Conservation (phyloP, 495 filamentous ascomycete species). For the Aspergillus leporis region DNA sequence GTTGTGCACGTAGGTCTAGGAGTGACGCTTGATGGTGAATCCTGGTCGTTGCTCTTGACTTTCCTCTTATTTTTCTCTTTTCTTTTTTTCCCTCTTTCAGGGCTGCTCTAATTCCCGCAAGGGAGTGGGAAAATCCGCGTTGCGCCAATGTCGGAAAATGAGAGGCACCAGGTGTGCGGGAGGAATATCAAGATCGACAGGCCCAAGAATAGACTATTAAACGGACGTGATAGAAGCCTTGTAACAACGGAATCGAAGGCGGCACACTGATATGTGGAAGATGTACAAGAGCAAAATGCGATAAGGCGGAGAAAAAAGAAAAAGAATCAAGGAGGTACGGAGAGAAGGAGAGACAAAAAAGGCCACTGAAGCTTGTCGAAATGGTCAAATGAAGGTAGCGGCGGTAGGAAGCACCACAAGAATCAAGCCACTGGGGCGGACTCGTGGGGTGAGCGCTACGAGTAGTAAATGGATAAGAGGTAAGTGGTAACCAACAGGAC, state of each 20-base stretch:
- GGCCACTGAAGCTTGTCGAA: slow-evolving; percentile 13
- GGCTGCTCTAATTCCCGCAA: slow-evolving; percentile 20
- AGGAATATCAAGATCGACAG: slow-evolving; percentile 28
- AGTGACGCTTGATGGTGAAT: neutral
- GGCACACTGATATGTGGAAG: slow-evolving; percentile 3
- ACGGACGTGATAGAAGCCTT: slow-evolving; percentile 8
- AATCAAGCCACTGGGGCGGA: slow-evolving; percentile 17
- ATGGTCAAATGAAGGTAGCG: slow-evolving; percentile 22
- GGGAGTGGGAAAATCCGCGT: slow-evolving; percentile 21
- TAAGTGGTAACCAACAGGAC: neutral
- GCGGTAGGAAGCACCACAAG: slow-evolving; percentile 25
- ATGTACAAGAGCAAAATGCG: slow-evolving; percentile 2
- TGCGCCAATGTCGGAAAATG: slow-evolving; percentile 14
- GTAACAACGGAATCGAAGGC: slow-evolving; percentile 1
- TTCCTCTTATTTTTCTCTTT: slow-evolving; percentile 6
- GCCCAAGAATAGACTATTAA: slow-evolving; percentile 14
- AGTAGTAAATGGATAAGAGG: slow-evolving; percentile 10
- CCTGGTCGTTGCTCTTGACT: neutral
- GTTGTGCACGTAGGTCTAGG: neutral
- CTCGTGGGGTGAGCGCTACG: slow-evolving; percentile 22
- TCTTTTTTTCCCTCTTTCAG: slow-evolving; percentile 13
- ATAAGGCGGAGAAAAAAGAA: slow-evolving; percentile 4
- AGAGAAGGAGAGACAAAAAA: slow-evolving; percentile 28
- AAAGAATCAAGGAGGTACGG: slow-evolving; percentile 17
- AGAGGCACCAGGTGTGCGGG: slow-evolving; percentile 7